Evolutionary conservation across 1,284 basidiomycete genomes (phyloP).

Genomic region (Grifola frondosa): DNA sequence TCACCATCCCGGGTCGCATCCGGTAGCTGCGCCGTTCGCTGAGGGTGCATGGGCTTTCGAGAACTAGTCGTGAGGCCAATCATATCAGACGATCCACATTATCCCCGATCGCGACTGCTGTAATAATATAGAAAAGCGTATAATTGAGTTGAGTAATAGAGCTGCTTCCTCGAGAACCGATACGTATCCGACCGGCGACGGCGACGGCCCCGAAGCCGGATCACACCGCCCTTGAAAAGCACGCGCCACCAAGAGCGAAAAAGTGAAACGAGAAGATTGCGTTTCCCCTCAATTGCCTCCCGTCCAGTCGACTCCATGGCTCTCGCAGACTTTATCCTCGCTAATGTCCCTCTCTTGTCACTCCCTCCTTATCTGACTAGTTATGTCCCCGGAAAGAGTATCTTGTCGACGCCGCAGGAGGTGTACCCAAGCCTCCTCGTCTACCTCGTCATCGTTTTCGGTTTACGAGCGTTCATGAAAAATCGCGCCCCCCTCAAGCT

Average conservation of each 20-base stretch:
- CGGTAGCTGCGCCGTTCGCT: too few species aligned
- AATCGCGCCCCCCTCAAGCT: conserved; percentile 74
- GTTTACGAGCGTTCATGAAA: conserved; percentile 85
- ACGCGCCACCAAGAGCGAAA: conserved; percentile 24
- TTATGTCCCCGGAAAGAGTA: conserved; percentile 75
- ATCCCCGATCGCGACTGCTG: too few species aligned
- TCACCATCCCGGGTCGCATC: too few species aligned
- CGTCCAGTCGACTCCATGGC: conserved; percentile 50
- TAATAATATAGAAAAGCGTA: too few species aligned
- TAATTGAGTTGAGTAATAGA: too few species aligned
- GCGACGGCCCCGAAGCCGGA: conserved; percentile 6
- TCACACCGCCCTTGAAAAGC: conserved; percentile 17
- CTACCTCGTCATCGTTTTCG: conserved; percentile 91
- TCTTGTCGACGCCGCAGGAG: conserved; percentile 75
- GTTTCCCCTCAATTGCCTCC: conserved; percentile 24
- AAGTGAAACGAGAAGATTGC: conserved; percentile 25
- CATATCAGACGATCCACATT: too few species aligned
- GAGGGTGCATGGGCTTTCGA: too few species aligned
- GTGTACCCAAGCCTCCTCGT: conserved; percentile 71
- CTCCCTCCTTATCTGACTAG: conserved; percentile 64
- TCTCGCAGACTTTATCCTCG: conserved; percentile 69
- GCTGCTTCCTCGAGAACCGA: too few species aligned
- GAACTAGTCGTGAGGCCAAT: too few species aligned
- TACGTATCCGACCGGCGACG: too few species aligned
- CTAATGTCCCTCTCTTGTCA: conserved; percentile 48